Evolutionary conservation across 495 filamentous ascomycete genomes (phyloP).

Genomic region (Trichoderma virens): DNA sequence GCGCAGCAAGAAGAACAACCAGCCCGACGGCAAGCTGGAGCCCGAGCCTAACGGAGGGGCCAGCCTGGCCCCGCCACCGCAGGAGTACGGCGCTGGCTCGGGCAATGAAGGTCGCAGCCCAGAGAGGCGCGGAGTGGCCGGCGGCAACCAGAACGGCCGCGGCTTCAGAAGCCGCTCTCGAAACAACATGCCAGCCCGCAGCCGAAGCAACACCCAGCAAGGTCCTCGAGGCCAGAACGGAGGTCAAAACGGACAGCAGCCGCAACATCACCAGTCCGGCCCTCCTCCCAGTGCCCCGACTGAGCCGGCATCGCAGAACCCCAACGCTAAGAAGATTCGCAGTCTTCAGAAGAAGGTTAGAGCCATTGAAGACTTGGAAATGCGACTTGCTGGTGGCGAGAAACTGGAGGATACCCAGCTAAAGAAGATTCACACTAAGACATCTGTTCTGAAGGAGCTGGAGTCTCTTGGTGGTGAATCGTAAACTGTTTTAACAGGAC

Average conservation of each 20-base stretch:
- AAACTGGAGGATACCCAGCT: constrained; percentile 97
- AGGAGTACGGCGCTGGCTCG: constrained; percentile 27
- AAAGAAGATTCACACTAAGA: constrained; percentile 94
- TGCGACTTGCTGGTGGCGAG: constrained; percentile 87
- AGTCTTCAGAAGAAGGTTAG: constrained; percentile 92
- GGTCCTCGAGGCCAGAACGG: constrained; percentile 24
- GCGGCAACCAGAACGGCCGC: constrained; percentile 40
- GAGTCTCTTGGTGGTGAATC: constrained; percentile 38
- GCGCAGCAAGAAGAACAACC: constrained; percentile 85
- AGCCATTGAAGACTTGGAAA: constrained; percentile 95
- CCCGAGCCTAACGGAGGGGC: constrained; percentile 20
- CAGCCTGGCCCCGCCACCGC: constrained; percentile 35
- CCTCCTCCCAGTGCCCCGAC: constrained; percentile 13
- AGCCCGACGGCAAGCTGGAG: constrained; percentile 22
- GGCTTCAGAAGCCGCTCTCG: constrained; percentile 27
- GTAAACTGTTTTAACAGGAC: background rate
- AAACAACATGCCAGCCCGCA: constrained; percentile 29
- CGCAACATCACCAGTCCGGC: constrained; percentile 16
- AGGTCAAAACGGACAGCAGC: constrained; percentile 13
- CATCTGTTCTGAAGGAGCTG: constrained; percentile 72
- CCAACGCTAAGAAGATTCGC: constrained; percentile 73
- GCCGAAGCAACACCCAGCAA: constrained; percentile 20
- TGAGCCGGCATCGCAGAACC: constrained; percentile 39
- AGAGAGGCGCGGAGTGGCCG: constrained; percentile 45
- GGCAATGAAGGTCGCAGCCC: constrained; percentile 54